phyloP scores from a whole-genome alignment of 2,329 filamentous ascomycete species.

The Sphaerulina populicola region DNA sequence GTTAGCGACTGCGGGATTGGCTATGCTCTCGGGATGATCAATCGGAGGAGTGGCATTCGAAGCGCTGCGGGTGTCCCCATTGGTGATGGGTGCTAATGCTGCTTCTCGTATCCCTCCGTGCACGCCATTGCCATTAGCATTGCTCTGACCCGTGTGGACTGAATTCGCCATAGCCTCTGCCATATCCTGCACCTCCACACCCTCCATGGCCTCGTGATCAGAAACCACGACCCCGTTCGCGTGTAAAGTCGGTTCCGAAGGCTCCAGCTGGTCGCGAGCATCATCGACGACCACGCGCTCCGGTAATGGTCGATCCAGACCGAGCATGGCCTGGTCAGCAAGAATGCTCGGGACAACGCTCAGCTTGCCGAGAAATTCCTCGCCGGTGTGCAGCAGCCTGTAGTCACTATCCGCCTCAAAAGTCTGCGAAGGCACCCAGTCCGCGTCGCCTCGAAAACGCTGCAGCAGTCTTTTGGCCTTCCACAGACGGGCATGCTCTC shows the following conservation, averaged over 20 bases:
- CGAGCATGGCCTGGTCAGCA: conserved; percentile 14
- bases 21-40: not conserved
- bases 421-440: conserved; percentile 51
- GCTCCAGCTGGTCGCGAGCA: conserved; percentile 10
- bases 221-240: not conserved
- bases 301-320: conserved; percentile 6
- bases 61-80: not conserved
- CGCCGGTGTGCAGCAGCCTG: conserved; percentile 26
- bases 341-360: conserved; percentile 22
- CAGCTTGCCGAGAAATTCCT: conserved; percentile 10
- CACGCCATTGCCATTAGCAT: not conserved
- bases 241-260: conserved; percentile 1
- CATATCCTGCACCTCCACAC: conserved; percentile 20
- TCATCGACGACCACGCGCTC: conserved; percentile 4
- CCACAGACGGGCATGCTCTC: conserved; percentile 65
- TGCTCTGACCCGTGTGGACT: not conserved
- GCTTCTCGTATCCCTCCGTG: not conserved
- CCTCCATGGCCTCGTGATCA: conserved; percentile 23
- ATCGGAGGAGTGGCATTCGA: not conserved
- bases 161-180: not conserved
- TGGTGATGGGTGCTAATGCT: not conserved
- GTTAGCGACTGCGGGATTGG: conserved; percentile 17
- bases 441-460: conserved; percentile 65
- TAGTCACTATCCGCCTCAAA: conserved; percentile 47
- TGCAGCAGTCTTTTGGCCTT: conserved; percentile 66